Evolutionary conservation across 2,329 filamentous ascomycete species (phyloP), one percentile per base, ranked within the genome.

Genomic region (Epichloe gansuensis): DNA sequence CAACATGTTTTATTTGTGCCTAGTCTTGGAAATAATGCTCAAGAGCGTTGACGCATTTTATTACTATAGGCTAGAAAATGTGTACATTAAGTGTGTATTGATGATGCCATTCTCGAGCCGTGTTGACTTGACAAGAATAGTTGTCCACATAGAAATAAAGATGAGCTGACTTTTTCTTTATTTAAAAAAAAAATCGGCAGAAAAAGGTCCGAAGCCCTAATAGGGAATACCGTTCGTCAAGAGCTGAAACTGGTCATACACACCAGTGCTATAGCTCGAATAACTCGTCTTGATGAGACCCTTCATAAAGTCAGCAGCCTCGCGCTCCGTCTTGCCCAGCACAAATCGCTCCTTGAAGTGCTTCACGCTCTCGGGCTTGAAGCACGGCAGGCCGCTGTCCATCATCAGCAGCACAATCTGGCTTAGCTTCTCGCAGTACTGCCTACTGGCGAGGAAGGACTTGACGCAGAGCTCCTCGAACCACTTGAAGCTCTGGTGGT

Each of bases 381-480:
- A 99, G 72, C 93, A 99, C 6, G 93, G 93, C 61, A 99, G 69
- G 0, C 93, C 93, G 58, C 85, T 93, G 64, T 96, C 93, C 73
- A 97, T 82, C 94, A 98, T 98, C 63, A 95, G 77, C 55, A 86
- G 77, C 21, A 98, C 89, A 56, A 97, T 85, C 68, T 96, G 89
- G 55, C 83, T 81, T 47, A 99, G 76, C 71, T 95, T 93, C 61
- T 93, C 87, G 55, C 84, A 84, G 66, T 97, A 87, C 58, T 87
- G 89, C 11, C 93, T 78, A 40, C 82, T 84, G 4, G 90, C 91
- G 42, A 98, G 74, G 76, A 96, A 99, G 1, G 90, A 85, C 71
- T 98, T 98, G 65, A 98, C 79, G 62, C 89, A 94, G 40, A 99
- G 78, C 65, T 96, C 91, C 70, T 98, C 93, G 61, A 99, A 99